Evolutionary conservation across 345 rosid genomes (phyloP).

Genomic region (Camelina hispida): DNA sequence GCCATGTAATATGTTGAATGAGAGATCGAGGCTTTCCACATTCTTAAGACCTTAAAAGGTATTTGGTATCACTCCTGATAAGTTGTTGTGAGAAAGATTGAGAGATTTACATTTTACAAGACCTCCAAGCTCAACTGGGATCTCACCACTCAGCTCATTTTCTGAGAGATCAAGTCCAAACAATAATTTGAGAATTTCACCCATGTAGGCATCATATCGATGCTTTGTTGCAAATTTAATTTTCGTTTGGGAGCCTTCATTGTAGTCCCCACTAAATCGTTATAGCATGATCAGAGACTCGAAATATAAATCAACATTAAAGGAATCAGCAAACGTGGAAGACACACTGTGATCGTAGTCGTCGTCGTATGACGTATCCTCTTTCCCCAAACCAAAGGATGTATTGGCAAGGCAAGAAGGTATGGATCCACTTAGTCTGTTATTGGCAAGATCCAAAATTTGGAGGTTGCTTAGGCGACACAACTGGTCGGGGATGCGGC

Average conservation of each 20-base stretch:
- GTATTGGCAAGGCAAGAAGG: not conserved
- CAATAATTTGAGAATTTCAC: not conserved
- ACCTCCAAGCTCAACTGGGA: too few species aligned
- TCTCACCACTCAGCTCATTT: too few species aligned
- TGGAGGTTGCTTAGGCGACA: not conserved
- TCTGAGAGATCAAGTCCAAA: not conserved
- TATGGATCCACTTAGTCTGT: not conserved
- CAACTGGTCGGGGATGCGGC: too few species aligned
- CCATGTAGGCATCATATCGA: not conserved
- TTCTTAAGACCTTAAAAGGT: too few species aligned
- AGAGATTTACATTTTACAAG: too few species aligned
- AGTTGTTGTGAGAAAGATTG: too few species aligned
- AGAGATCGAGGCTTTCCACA: too few species aligned
- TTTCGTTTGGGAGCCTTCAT: not conserved
- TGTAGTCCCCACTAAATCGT: not conserved
- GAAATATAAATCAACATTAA: not conserved
- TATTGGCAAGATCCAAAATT: not conserved
- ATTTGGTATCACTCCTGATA: too few species aligned
- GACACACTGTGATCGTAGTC: too few species aligned
- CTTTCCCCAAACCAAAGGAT: not conserved
- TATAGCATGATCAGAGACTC: too few species aligned
- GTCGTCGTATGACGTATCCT: not conserved
- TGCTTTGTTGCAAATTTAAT: not conserved
- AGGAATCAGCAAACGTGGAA: too few species aligned
- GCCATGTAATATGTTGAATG: too few species aligned